Percentiles rank a stretch among this genome's conserved stretches.
These are phyloP conservation scores for Kwoniella shivajii DNA, from an alignment of 1,284 basidiomycete species.

Conservation along the genomic window DNA sequence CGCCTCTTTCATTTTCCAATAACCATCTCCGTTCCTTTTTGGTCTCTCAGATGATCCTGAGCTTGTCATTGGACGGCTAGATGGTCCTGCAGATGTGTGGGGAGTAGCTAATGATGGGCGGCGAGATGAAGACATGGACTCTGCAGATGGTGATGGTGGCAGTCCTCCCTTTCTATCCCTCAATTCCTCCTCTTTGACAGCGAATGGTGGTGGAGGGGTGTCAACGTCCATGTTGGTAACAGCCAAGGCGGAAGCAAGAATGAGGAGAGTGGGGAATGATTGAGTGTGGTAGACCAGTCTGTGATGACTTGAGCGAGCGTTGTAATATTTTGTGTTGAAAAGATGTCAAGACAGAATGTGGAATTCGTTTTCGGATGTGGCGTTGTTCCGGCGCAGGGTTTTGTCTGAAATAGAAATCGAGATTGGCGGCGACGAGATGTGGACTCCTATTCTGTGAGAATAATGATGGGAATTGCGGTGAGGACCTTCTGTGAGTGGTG, in stretches of 20 bases:
- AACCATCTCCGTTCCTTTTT: conserved; percentile 10
- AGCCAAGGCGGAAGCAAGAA: not conserved
- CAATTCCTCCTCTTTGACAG: not conserved
- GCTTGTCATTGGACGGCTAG: not conserved
- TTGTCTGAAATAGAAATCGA: not conserved
- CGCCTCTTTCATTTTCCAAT: conserved; percentile 17
- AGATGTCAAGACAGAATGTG: no score
- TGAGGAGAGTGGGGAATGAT: not conserved
- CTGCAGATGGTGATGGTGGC: conserved; percentile 3
- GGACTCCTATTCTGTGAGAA: no score
- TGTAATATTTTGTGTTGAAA: no score
- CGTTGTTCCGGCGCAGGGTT: not conserved
- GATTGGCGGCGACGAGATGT: no score
- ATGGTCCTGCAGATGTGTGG: not conserved
- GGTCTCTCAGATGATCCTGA: not conserved
- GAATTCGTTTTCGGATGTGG: no score
- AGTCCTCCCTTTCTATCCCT: not conserved
- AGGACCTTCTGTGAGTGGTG: no score
- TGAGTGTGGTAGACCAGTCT: not conserved
- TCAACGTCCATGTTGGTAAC: conserved; percentile 5
- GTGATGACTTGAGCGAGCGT: not conserved
- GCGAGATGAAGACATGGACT: not conserved
- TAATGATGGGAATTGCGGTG: no score
- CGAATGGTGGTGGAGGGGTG: not conserved
- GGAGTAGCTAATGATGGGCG: not conserved